Evolutionary conservation across 2,329 filamentous ascomycete species (phyloP).

Genomic region (Aureobasidium sp.): DNA sequence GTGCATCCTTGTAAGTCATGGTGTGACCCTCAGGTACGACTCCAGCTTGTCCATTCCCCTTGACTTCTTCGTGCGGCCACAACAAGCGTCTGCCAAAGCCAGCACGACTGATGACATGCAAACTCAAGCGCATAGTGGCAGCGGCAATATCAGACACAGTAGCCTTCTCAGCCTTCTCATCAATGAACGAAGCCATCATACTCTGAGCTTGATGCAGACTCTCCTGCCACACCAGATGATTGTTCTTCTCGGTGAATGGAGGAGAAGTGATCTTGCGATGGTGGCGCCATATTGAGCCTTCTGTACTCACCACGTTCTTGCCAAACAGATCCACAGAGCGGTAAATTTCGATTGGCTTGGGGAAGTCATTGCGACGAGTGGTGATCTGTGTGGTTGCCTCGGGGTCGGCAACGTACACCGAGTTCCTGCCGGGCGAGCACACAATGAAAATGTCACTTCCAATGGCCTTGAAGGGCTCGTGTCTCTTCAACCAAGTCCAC

Average conservation of each 20-base stretch:
- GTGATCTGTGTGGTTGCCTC: slow-evolving; percentile 60
- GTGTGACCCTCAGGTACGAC: slow-evolving; percentile 43
- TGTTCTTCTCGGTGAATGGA: slow-evolving; percentile 70
- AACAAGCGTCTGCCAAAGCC: slow-evolving; percentile 57
- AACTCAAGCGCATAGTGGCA: slow-evolving; percentile 57
- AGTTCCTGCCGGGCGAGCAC: slow-evolving; percentile 49
- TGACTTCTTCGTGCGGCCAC: slow-evolving; percentile 49
- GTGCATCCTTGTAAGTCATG: slow-evolving; percentile 57
- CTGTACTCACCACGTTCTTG: slow-evolving; percentile 61
- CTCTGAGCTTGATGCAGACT: slow-evolving; percentile 54
- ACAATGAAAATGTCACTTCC: slow-evolving; percentile 56
- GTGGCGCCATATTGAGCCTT: slow-evolving; percentile 61
- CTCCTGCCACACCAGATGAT: slow-evolving; percentile 57
- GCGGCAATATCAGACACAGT: slow-evolving; percentile 51
- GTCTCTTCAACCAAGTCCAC: slow-evolving; percentile 50
- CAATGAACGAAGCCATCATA: slow-evolving; percentile 53
- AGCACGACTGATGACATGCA: slow-evolving; percentile 57
- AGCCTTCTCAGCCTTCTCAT: slow-evolving; percentile 28
- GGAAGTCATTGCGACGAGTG: slow-evolving; percentile 59
- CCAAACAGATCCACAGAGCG: slow-evolving; percentile 57
- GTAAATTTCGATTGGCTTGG: slow-evolving; percentile 57
- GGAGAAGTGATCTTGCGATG: slow-evolving; percentile 66
- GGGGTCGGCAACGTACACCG: slow-evolving; percentile 53
- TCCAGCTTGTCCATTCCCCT: slow-evolving; percentile 19
- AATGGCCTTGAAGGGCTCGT: slow-evolving; percentile 49